Evolutionary conservation across 1,284 basidiomycete species (phyloP).

Genomic region (Melampsora americana): DNA sequence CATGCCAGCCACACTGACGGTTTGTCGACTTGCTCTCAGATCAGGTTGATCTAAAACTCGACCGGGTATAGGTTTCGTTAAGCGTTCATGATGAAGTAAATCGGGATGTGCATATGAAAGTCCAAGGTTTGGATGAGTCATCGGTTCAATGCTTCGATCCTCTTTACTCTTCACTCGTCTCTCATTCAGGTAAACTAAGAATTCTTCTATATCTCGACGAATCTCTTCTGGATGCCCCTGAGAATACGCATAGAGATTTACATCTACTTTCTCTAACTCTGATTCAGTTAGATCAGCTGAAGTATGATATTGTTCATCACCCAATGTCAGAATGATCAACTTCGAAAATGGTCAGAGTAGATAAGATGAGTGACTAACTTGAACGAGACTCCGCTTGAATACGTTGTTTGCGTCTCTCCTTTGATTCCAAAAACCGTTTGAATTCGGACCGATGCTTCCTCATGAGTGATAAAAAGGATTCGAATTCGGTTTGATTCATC

Average conservation of each 20-base stretch:
- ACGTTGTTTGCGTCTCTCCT: conserved; percentile 19
- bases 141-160: conserved; percentile 27
- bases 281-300: background rate
- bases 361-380: background rate
- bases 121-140: conserved; percentile 41
- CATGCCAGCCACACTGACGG: conserved; percentile 32
- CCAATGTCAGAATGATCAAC: background rate
- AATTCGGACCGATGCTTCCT: conserved; percentile 12
- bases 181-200: conserved; percentile 20
- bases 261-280: background rate
- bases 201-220: conserved; percentile 39
- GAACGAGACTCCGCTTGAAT: background rate
- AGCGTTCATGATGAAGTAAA: conserved; percentile 41
- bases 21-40: conserved; percentile 38
- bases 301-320: background rate
- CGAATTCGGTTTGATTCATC: conserved; percentile 42
- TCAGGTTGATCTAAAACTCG: conserved; percentile 40
- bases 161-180: background rate
- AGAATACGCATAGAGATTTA: conserved; percentile 40
- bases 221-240: conserved; percentile 43
- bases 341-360: background rate
- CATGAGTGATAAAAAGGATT: conserved; percentile 30
- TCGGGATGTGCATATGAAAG: conserved; percentile 43
- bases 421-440: conserved; percentile 31
- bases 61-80: conserved; percentile 33